Evolutionary conservation across 23 red algal genomes (phyloP).

Genomic region (Chondrus crispus): DNA sequence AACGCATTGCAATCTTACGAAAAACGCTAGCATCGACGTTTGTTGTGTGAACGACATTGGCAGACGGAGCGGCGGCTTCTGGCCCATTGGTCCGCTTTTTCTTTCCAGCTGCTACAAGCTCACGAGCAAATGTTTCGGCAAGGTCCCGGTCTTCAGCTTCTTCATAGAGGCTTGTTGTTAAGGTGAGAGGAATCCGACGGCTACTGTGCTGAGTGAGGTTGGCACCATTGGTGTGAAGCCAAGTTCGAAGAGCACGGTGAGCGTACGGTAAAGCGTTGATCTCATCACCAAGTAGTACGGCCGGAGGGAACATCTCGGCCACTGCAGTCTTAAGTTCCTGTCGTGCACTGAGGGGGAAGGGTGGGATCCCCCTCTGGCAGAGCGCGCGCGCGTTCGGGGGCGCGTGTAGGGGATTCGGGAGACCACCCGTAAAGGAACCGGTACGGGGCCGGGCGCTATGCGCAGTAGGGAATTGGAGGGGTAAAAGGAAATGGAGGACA

Average conservation of each 20-base stretch:
- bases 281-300: background rate
- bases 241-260: background rate
- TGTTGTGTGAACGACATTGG: no score
- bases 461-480: no score
- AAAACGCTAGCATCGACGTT: background rate
- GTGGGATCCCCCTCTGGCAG: no score
- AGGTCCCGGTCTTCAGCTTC: background rate
- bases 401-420: no score
- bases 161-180: background rate
- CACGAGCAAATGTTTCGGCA: background rate
- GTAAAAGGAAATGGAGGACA: no score
- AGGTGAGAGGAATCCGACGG: background rate
- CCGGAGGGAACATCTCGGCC: background rate
- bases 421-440: no score
- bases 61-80: no score
- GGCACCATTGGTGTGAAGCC: background rate
- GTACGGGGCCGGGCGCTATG: no score
- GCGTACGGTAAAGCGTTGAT: background rate
- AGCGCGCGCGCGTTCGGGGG: no score
- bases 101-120: background rate
- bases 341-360: no score
- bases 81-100: no score
- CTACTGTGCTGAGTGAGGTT: background rate
- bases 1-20: background rate
- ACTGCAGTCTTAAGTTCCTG: background rate